Percentiles rank a stretch among this genome's conserved stretches.
These are phyloP conservation scores for Plasmodium vinckei DNA, from an alignment of 169 alveolate species.

Conservation along the genomic window DNA sequence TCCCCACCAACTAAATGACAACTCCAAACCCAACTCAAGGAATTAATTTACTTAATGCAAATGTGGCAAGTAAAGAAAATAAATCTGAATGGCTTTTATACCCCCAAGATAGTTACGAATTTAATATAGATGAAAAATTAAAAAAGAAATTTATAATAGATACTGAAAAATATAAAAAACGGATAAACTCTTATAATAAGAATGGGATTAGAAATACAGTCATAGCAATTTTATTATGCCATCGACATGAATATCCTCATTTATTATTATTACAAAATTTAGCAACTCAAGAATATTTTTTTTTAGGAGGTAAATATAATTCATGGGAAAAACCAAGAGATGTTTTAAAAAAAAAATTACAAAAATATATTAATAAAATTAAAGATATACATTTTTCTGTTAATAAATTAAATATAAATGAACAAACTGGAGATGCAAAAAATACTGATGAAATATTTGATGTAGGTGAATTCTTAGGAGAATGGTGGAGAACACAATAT, in stretches of 20 bases:
- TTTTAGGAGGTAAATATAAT: slow-evolving; percentile 83
- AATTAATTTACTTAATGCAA: not conserved
- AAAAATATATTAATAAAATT: slow-evolving; percentile 76
- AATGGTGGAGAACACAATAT: slow-evolving; percentile 83
- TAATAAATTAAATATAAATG: slow-evolving; percentile 5
- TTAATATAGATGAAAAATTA: slow-evolving; percentile 56
- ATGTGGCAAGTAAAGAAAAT: slow-evolving; percentile 1
- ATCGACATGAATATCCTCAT: slow-evolving; percentile 81
- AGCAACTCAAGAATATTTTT: slow-evolving; percentile 69
- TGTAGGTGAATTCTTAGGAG: slow-evolving; percentile 84
- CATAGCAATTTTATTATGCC: slow-evolving; percentile 82
- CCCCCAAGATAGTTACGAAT: slow-evolving; percentile 50
- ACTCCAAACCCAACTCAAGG: too few relatives aligned
- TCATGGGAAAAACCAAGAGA: slow-evolving; percentile 82
- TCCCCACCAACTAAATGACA: too few relatives aligned
- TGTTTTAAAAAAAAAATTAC: slow-evolving; percentile 77
- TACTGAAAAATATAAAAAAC: slow-evolving; percentile 59
- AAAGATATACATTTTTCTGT: slow-evolving; percentile 44
- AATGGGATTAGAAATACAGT: slow-evolving; percentile 83
- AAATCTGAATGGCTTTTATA: slow-evolving; percentile 49
- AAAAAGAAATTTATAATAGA: slow-evolving; percentile 39
- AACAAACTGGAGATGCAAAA: not conserved
- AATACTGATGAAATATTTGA: slow-evolving; percentile 74
- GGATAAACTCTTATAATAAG: slow-evolving; percentile 78
- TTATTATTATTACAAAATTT: slow-evolving; percentile 71